phyloP scores from a whole-genome alignment of 768 basidiomycete genomes.

The Kwoniella sp. region DNA sequence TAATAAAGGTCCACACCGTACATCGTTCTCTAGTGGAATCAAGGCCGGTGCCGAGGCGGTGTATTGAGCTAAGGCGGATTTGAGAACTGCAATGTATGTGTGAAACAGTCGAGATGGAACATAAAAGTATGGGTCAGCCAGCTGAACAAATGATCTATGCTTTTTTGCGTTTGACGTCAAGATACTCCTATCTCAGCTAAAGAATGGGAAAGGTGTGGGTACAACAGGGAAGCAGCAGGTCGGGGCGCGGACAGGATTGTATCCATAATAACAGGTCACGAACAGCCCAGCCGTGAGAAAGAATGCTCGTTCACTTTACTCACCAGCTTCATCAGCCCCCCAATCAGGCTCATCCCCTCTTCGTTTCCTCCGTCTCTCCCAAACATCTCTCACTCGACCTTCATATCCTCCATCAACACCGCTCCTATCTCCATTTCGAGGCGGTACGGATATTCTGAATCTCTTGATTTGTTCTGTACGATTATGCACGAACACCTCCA shows the following conservation, averaged over 20 bases:
- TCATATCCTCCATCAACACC: constrained; percentile 9
- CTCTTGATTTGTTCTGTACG: constrained; percentile 43
- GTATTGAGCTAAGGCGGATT: constrained; percentile 24
- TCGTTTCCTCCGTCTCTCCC: constrained; percentile 13
- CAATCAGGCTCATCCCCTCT: constrained; percentile 16
- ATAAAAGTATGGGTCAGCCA: no score
- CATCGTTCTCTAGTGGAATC: constrained; percentile 51
- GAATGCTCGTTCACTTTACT: no score
- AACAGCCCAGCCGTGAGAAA: no score
- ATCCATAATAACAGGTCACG: no score
- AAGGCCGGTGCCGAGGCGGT: constrained; percentile 36
- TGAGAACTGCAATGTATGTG: constrained; percentile 39
- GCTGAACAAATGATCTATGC: no score
- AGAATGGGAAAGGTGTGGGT: no score
- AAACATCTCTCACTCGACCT: constrained; percentile 17
- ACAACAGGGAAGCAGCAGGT: no score
- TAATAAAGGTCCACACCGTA: constrained; percentile 51
- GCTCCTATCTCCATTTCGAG: constrained; percentile 3
- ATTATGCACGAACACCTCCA: constrained; percentile 55
- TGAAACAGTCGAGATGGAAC: no score
- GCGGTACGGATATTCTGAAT: constrained; percentile 46
- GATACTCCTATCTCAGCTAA: no score
- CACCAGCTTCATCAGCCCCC: constrained; percentile 24
- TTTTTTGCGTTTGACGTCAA: no score
- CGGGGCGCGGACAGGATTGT: no score